A percentile compares a stretch with the other conserved stretches of the same genome.
Conservation (phyloP, 2,329 filamentous ascomycete species). For the Cercospora sp. region DNA sequence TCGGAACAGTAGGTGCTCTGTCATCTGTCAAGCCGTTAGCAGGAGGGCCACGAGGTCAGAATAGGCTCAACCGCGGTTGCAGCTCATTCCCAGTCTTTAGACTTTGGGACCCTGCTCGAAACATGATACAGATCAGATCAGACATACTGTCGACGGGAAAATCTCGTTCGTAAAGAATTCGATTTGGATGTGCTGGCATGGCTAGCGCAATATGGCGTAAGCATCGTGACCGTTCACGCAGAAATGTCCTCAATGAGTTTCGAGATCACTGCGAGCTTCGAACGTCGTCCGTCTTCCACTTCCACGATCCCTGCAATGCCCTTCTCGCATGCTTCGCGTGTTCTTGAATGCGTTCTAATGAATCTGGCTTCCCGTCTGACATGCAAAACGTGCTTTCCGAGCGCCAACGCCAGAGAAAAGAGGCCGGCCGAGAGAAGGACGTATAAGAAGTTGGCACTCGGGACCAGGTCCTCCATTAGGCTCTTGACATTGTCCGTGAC, state of each 20-base stretch:
- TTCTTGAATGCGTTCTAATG: neutral
- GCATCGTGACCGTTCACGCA: neutral
- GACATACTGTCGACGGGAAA: neutral
- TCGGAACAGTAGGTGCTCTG: neutral
- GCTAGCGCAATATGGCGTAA: neutral
- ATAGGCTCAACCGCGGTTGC: slow-evolving; percentile 7
- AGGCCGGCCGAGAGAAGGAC: neutral
- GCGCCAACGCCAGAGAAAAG: neutral
- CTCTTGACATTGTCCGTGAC: neutral
- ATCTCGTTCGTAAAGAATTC: neutral
- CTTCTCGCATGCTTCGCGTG: neutral
- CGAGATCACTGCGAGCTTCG: neutral
- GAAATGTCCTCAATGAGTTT: slow-evolving; percentile 1
- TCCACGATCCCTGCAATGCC: neutral
- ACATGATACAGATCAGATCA: neutral
- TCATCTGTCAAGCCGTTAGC: slow-evolving; percentile 1
- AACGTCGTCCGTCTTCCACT: neutral
- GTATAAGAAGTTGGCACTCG: neutral
- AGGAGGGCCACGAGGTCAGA: neutral
- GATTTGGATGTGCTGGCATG: neutral
- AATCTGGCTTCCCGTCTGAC: neutral
- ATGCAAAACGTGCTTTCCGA: neutral
- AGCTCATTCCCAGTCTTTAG: neutral
- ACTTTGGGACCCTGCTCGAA: neutral
- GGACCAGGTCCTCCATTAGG: neutral